A percentile compares a stretch with the other conserved stretches of the same genome.
phyloP scores from a whole-genome alignment of 805 yeast genomes.

The Candida endomychidarum region DNA sequence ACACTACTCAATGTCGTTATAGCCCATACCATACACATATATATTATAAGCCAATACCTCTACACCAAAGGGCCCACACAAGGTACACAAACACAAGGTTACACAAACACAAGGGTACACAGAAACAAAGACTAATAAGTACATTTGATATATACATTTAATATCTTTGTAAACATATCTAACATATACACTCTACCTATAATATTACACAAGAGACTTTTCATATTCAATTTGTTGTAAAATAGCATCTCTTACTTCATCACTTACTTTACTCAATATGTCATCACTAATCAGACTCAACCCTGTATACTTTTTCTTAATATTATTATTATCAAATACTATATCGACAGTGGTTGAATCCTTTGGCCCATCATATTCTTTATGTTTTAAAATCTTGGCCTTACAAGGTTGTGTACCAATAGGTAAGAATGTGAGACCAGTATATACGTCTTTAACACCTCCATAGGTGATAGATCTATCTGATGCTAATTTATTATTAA shows the following conservation, averaged over 20 bases:
- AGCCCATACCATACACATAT: too few species aligned
- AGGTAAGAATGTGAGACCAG: constrained; percentile 81
- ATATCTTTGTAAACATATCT: too few species aligned
- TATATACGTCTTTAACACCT: constrained; percentile 77
- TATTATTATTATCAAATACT: constrained; percentile 40
- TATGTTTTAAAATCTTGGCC: constrained; percentile 28
- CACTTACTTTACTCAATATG: constrained; percentile 54
- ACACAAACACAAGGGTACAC: too few species aligned
- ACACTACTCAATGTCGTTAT: too few species aligned
- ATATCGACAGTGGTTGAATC: constrained; percentile 47
- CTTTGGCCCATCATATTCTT: constrained; percentile 21
- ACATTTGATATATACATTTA: too few species aligned
- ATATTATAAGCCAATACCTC: too few species aligned
- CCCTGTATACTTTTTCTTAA: constrained; percentile 61
- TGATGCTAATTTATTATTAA: constrained; percentile 60
- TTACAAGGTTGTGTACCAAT: constrained; percentile 67
- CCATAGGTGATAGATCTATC: constrained; percentile 57
- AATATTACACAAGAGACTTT: constrained; percentile 14
- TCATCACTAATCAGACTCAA: constrained; percentile 56
- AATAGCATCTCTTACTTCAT: constrained; percentile 59
- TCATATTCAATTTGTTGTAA: constrained; percentile 59
- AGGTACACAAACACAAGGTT: too few species aligned
- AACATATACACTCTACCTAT: neutral
- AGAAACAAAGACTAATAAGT: too few species aligned
- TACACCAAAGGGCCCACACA: too few species aligned